Evolutionary conservation across 345 rosid species (phyloP), one percentile per base, ranked within the genome.

Genomic region (Isatis tinctoria): DNA sequence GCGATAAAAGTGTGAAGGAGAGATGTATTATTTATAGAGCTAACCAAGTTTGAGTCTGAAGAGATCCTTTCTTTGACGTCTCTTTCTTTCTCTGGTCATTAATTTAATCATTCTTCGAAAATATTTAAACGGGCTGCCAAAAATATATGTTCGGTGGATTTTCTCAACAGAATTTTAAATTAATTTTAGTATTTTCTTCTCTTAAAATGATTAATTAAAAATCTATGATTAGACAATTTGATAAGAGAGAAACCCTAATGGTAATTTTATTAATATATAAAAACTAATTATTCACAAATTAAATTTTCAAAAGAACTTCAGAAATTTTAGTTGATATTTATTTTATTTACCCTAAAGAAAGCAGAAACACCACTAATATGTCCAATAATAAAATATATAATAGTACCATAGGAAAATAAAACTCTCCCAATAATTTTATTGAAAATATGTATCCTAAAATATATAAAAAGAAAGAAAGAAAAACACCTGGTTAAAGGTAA

Each of bases 31-130:
- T 66, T 72, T 77, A 72, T 77, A 77, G 73, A 72, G 62, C 7
- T 49, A 3, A n/a, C 44, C 20, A 53, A 52, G 56, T 22, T 54
- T n/a, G 47, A 54, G 67, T 63, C 36, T 0, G 36, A 58, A 77
- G 76, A 77, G 76, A 72, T 59, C 73, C 18, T 49, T 60, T 72
- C 69, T 72, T 51, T 59, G 73, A 77, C 80, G 77, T 59, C 73
- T 72, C 77, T 59, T 77, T 77, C 76, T 71, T 57, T 48, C 69
- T 47, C 6, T 26, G 32, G 14, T 58, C 37, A 53, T 62, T 13
- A 13, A 9, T 59, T 48, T 12, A 40, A 14, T 75, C 36, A 3
- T 53, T 69, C 14, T 8, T 16, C 3, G 6, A 37, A 14, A 6
- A 3, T 2, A 37, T 24, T 8, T 24, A 30, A 40, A 40, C n/a